phyloP scores from a whole-genome alignment of 148 eudicot species.

The Dianthus caryophyllus region DNA sequence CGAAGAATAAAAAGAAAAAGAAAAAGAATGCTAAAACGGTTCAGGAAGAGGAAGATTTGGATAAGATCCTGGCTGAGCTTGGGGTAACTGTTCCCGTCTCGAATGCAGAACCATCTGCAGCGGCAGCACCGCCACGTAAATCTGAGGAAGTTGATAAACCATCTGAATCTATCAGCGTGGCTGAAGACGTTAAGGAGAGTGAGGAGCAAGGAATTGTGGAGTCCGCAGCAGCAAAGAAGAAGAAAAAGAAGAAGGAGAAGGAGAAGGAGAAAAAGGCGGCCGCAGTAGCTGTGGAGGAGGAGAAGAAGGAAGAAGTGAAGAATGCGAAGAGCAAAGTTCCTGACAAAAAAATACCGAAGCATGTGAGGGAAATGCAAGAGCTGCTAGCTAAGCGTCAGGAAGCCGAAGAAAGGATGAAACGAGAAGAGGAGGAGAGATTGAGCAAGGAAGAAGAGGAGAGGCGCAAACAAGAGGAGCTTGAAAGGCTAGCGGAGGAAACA shows the following conservation, averaged over 20 bases:
- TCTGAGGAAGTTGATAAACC: constrained; percentile 42
- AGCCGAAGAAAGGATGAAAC: constrained; percentile 61
- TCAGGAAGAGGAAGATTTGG: constrained; percentile 84
- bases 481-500: constrained; percentile 72
- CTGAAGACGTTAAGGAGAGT: constrained; percentile 50
- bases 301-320: constrained; percentile 50
- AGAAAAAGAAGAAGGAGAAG: constrained; percentile 69
- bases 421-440: constrained; percentile 76
- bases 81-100: constrained; percentile 51
- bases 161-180: constrained; percentile 33
- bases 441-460: constrained; percentile 90
- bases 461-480: constrained; percentile 55
- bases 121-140: constrained; percentile 32
- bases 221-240: constrained; percentile 56
- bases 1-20: constrained; percentile 79
- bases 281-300: constrained; percentile 33
- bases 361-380: constrained; percentile 91
- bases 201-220: constrained; percentile 50
- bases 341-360: constrained; percentile 78
- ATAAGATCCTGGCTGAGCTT: constrained; percentile 70
- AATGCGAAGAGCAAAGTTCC: constrained; percentile 47
- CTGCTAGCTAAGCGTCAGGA: constrained; percentile 67
- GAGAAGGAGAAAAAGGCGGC: constrained; percentile 48
- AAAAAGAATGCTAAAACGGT: constrained; percentile 70
- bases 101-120: constrained; percentile 33